A percentile compares a stretch with the other conserved stretches of the same genome.
phyloP scores from a whole-genome alignment of 2,329 filamentous ascomycete genomes.

The Apiospora arundinis region DNA sequence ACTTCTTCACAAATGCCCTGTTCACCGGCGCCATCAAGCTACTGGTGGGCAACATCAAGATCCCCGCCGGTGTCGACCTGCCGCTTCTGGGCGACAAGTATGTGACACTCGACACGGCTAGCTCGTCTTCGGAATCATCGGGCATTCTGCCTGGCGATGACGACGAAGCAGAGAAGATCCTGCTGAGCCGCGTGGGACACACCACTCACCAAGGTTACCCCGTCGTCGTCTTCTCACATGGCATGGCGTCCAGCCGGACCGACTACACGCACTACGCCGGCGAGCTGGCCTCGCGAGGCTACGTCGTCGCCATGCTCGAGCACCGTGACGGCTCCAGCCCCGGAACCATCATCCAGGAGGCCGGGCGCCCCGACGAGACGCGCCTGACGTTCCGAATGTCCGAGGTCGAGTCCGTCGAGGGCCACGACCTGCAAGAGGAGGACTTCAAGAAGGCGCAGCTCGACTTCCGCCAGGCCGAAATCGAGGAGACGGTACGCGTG shows the following conservation, averaged over 20 bases:
- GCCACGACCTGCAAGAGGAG: constrained; percentile 34
- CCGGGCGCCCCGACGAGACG: constrained; percentile 37
- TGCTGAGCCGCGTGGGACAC: constrained; percentile 24
- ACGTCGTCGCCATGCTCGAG: constrained; percentile 56
- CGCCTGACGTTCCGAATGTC: constrained; percentile 44
- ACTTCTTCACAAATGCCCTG: constrained; percentile 49
- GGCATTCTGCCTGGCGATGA: constrained; percentile 18
- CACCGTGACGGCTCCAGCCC: constrained; percentile 60
- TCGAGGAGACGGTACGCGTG: constrained; percentile 50
- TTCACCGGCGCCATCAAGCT: constrained; percentile 50
- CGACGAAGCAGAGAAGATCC: constrained; percentile 33
- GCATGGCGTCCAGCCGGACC: constrained; percentile 55
- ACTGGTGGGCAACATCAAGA: constrained; percentile 51
- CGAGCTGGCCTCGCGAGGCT: constrained; percentile 56
- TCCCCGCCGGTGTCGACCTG: constrained; percentile 55
- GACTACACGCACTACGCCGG: constrained; percentile 60
- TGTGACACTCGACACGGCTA: neutral
- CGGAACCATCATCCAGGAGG: constrained; percentile 47
- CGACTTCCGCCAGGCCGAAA: constrained; percentile 57
- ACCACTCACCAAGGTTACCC: constrained; percentile 40
- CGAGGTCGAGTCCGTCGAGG: constrained; percentile 44
- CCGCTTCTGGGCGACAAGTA: constrained; percentile 42
- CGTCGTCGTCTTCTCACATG: constrained; percentile 59
- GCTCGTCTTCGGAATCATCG: neutral
- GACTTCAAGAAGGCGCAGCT: constrained; percentile 55